Evolutionary conservation across 177 flowering plant species (phyloP).

Genomic region (Vitis hybrid): DNA sequence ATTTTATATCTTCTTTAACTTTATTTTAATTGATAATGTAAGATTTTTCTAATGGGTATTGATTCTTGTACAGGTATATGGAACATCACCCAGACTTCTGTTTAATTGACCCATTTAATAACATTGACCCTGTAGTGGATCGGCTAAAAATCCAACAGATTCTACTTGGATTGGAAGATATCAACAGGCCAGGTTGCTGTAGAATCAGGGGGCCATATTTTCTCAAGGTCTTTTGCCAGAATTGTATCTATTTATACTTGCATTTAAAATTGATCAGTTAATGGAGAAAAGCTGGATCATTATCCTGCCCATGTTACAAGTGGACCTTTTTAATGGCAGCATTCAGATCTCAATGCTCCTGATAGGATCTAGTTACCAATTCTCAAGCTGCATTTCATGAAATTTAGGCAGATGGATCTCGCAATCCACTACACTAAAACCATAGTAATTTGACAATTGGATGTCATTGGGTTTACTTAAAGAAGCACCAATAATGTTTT

Average conservation of each 20-base stretch:
- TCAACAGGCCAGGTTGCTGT: conserved; percentile 32
- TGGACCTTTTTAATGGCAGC: neutral
- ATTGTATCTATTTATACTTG: conserved; percentile 14
- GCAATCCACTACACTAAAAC: no score
- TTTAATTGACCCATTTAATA: conserved; percentile 70
- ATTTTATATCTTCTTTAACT: no score
- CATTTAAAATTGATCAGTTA: neutral
- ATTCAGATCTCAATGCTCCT: neutral
- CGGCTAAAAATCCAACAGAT: conserved; percentile 69
- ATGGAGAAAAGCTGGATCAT: neutral
- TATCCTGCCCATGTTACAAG: neutral
- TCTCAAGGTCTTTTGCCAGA: conserved; percentile 57
- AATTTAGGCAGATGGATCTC: no score
- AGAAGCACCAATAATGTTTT: no score
- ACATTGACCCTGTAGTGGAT: conserved; percentile 76
- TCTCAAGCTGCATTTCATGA: neutral
- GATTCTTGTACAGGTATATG: conserved; percentile 45
- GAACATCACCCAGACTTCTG: conserved; percentile 45
- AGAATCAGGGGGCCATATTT: conserved; percentile 73
- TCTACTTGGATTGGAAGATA: conserved; percentile 62
- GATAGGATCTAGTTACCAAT: neutral
- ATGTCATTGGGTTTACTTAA: no score
- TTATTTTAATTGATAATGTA: no score
- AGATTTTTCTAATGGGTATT: neutral
- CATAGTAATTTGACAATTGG: no score